These are phyloP conservation scores for Candida cerambycidarum DNA, from an alignment of 805 yeast genomes.

Conservation along the genomic window DNA sequence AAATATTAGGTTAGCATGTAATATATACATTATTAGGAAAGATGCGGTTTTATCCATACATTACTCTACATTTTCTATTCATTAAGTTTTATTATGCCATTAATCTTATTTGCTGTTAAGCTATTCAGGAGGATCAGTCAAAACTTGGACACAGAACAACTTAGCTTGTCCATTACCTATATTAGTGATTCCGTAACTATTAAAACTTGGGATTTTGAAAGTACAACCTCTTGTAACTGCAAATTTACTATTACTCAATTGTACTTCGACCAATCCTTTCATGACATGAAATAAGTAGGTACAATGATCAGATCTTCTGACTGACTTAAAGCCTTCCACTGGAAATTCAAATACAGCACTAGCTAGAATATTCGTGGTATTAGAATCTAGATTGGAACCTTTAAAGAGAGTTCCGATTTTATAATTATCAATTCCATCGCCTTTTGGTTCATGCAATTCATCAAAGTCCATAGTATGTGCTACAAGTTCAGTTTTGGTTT, in stretches of 20 bases:
- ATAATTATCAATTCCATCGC: constrained; percentile 43
- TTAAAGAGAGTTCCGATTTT: constrained; percentile 59
- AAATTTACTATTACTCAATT: constrained; percentile 57
- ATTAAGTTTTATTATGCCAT: too few species aligned
- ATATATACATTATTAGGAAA: constrained; percentile 11
- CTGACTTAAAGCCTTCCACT: constrained; percentile 55
- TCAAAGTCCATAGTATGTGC: constrained; percentile 68
- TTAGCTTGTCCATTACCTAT: constrained; percentile 56
- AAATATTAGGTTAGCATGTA: constrained; percentile 8
- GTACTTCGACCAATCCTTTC: constrained; percentile 68
- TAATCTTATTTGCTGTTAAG: too few species aligned
- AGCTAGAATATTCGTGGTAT: constrained; percentile 52
- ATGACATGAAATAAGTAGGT: constrained; percentile 75
- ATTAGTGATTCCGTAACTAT: constrained; percentile 67
- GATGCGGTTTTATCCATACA: constrained; percentile 1
- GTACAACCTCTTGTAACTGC: constrained; percentile 71
- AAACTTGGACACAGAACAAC: constrained; percentile 69
- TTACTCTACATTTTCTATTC: constrained; percentile 3
- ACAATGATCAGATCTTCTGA: constrained; percentile 62
- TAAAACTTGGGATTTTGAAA: constrained; percentile 78
- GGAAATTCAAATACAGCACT: constrained; percentile 74
- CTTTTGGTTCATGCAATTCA: constrained; percentile 33
- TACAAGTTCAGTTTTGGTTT: constrained; percentile 35
- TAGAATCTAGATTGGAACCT: constrained; percentile 41
- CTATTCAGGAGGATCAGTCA: constrained; percentile 10